Evolutionary conservation across 148 eudicot genomes (phyloP), one percentile per base, ranked within the genome.

Genomic region (Vaccinium macrocarpon): DNA sequence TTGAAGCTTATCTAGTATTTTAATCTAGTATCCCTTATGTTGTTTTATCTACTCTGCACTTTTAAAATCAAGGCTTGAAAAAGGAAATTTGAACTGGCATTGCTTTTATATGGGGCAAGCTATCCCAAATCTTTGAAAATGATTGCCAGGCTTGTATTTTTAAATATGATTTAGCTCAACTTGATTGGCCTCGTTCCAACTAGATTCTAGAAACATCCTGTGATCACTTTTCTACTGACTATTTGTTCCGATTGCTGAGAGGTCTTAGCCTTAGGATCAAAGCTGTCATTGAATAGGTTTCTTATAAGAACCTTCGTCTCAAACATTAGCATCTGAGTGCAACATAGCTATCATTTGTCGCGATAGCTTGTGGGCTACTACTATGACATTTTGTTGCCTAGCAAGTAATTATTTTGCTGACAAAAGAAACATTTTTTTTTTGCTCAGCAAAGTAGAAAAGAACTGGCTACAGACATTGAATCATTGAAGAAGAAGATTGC

Each of bases 401-500:
- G 62, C 42, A 29, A 32, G 11, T 79, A 29, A 27, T 55, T 78
- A 14, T 75, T 75, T 68, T 9, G 19, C 80, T 78, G 81, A 78
- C 46, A 78, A 68, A 27, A 15, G 1, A 56, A 38, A 3, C 25
- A 16, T 10, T 2, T 56, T 29, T 55, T 18, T 4, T 71, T 23
- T 9, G n/a, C 23, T 72, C 91, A 92, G 95, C 82, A 91, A 64
- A 89, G 95, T 85, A 92, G 95, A 85, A 92, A 92, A 86, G 95
- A 92, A 78, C 85, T 92, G 86, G 93, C 91, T 6, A 90, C 90
- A 82, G 95, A 92, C 84, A 90, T 91, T 13, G 95, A 91, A 53
- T 71, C 87, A 11, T 73, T 92, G 92, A 92, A 92, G 93, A 92
- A 92, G 89, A 90, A 91, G 90, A 89, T 92, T 74, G 90, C 95